Percentiles rank a stretch among this genome's conserved stretches.
Evolutionary conservation across 495 filamentous ascomycete genomes (phyloP).

Genomic region (Rusavskia elegans): DNA sequence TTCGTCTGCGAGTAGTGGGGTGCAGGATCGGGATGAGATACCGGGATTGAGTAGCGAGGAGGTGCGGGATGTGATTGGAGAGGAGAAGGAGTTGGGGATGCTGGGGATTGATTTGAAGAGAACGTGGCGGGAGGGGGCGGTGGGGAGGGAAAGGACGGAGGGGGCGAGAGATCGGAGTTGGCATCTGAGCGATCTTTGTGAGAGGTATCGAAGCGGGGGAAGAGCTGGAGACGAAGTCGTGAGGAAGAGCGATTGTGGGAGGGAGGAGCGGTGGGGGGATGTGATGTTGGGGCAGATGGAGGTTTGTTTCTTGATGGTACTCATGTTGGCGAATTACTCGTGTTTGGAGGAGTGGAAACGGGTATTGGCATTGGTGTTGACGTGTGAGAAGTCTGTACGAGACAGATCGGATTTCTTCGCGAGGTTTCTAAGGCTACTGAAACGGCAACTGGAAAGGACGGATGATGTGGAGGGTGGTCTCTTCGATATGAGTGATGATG

Average conservation of each 20-base stretch:
- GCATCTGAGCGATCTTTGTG: slow-evolving; percentile 42
- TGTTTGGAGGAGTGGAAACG: slow-evolving; percentile 84
- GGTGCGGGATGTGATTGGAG: slow-evolving; percentile 3
- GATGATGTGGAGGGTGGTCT: slow-evolving; percentile 48
- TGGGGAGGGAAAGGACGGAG: slow-evolving; percentile 57
- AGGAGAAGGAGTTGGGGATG: slow-evolving; percentile 29
- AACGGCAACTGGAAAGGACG: slow-evolving; percentile 55
- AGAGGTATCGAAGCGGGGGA: slow-evolving; percentile 13
- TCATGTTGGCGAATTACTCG: slow-evolving; percentile 69
- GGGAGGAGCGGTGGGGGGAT: slow-evolving; percentile 15
- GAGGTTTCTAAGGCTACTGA: slow-evolving; percentile 43
- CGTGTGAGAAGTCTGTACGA: slow-evolving; percentile 42
- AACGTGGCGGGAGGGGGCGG: slow-evolving; percentile 53
- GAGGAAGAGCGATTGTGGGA: slow-evolving; percentile 18
- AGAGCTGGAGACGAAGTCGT: slow-evolving; percentile 17
- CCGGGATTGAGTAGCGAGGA: slow-evolving; percentile 25
- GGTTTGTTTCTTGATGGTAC: slow-evolving; percentile 65
- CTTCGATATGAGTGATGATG: slow-evolving; percentile 38
- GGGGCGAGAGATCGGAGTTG: slow-evolving; percentile 56
- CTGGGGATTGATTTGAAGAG: slow-evolving; percentile 34
- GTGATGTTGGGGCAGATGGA: slow-evolving; percentile 76
- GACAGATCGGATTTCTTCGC: slow-evolving; percentile 41
- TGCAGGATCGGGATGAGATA: slow-evolving; percentile 32
- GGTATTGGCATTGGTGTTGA: slow-evolving; percentile 53
- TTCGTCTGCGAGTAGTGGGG: slow-evolving; percentile 29